Evolutionary conservation across 768 basidiomycete species (phyloP).

Genomic region (Leccinum subgranulosum): DNA sequence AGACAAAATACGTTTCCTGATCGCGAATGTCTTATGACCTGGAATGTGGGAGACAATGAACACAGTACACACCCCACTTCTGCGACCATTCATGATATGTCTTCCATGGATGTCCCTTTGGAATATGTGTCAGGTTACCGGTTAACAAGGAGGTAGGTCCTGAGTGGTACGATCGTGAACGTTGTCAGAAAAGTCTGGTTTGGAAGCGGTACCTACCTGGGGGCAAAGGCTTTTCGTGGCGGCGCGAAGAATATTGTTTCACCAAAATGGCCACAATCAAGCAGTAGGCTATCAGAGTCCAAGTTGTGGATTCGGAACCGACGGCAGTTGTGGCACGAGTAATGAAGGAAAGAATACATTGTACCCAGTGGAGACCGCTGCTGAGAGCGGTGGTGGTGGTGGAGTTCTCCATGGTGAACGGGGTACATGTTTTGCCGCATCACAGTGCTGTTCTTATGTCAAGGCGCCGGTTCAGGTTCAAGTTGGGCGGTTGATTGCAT

Average conservation of each 20-base stretch:
- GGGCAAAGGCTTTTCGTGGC: neutral
- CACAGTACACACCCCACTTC: conserved; percentile 20
- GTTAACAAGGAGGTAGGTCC: conserved; percentile 1
- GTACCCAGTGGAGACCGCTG: neutral
- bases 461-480: neutral
- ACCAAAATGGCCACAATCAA: neutral
- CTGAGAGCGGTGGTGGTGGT: neutral
- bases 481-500: neutral
- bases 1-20: conserved; percentile 40
- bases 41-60: neutral
- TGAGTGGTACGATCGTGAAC: neutral
- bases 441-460: too few relatives aligned
- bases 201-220: neutral
- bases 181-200: neutral
- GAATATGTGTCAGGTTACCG: neutral
- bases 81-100: conserved; percentile 4
- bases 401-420: neutral
- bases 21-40: neutral
- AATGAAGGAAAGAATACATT: neutral
- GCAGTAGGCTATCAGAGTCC: neutral
- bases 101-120: conserved; percentile 4
- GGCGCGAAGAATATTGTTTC: neutral
- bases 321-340: neutral
- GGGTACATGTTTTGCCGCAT: neutral
- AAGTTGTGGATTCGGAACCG: neutral